A percentile compares a stretch with the other conserved stretches of the same genome.
phyloP scores from a whole-genome alignment of 495 filamentous ascomycete species.

The Lasiosphaeria ovina region DNA sequence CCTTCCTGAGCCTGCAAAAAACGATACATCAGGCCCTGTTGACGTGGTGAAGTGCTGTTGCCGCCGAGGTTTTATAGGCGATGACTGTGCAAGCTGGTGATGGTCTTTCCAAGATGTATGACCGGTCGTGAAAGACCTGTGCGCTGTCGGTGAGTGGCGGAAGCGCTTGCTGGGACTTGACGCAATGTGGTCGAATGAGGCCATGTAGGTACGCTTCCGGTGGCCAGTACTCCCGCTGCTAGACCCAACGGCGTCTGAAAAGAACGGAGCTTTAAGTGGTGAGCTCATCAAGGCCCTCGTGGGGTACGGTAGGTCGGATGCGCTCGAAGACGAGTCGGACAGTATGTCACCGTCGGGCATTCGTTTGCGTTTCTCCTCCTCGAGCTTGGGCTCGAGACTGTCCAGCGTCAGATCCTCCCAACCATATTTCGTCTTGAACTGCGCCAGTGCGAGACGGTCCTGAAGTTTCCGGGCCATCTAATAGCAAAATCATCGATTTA shows the following conservation, averaged over 20 bases:
- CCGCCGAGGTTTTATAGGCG: slow-evolving; percentile 66
- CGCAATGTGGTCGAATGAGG: slow-evolving; percentile 45
- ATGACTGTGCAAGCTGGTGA: slow-evolving; percentile 76
- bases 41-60: slow-evolving; percentile 63
- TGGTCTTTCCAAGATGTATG: slow-evolving; percentile 69
- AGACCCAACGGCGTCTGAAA: slow-evolving; percentile 65
- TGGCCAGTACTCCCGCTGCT: slow-evolving; percentile 53
- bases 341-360: slow-evolving; percentile 60
- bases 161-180: slow-evolving; percentile 63
- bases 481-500: slow-evolving; percentile 12
- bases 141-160: slow-evolving; percentile 63
- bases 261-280: slow-evolving; percentile 63
- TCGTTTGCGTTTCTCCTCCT: slow-evolving; percentile 67
- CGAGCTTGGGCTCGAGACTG: slow-evolving; percentile 69
- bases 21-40: slow-evolving; percentile 62
- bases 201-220: slow-evolving; percentile 57
- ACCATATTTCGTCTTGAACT: slow-evolving; percentile 93
- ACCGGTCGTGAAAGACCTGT: slow-evolving; percentile 54
- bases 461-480: slow-evolving; percentile 90
- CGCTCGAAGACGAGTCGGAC: slow-evolving; percentile 81
- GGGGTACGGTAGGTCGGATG: slow-evolving; percentile 56
- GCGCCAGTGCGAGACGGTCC: slow-evolving; percentile 89
- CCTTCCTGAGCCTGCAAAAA: slow-evolving; percentile 59
- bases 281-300: slow-evolving; percentile 57
- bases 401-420: slow-evolving; percentile 76